These are phyloP conservation scores for Sutorius eximius DNA, from an alignment of 1,284 basidiomycete species.

Conservation along the genomic window DNA sequence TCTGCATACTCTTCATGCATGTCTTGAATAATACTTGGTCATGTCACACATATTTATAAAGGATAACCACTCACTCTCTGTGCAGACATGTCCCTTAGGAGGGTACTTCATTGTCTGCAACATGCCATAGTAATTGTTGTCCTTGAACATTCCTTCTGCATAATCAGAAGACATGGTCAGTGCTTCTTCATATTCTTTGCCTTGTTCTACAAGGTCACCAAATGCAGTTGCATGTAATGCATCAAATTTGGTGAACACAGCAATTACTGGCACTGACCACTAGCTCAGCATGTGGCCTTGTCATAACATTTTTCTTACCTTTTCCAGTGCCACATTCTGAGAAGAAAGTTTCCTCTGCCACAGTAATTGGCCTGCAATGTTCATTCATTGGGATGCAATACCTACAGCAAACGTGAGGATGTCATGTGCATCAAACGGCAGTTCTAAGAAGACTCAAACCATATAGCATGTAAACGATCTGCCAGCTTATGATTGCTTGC, in stretches of 20 bases:
- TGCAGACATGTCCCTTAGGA: not conserved
- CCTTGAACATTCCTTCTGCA: not conserved
- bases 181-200: not conserved
- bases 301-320: not conserved
- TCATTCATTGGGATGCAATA: constrained; percentile 16
- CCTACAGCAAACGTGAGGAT: constrained; percentile 4
- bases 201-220: not conserved
- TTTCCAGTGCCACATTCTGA: not conserved
- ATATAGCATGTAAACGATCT: constrained; percentile 25
- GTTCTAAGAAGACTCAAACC: not conserved
- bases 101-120: not conserved
- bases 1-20: not conserved
- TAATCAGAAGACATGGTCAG: not conserved
- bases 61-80: not conserved
- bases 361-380: not conserved
- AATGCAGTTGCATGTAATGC: not conserved
- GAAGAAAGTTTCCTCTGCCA: not conserved
- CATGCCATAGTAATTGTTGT: not conserved
- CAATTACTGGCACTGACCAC: not conserved
- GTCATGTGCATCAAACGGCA: not conserved
- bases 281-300: not conserved
- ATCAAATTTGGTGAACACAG: not conserved
- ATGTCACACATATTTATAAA: not conserved
- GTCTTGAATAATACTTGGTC: not conserved
- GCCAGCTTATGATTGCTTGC: not conserved